Evolutionary conservation across 306 rosid species (phyloP).

Genomic region (Dryas drummondii): DNA sequence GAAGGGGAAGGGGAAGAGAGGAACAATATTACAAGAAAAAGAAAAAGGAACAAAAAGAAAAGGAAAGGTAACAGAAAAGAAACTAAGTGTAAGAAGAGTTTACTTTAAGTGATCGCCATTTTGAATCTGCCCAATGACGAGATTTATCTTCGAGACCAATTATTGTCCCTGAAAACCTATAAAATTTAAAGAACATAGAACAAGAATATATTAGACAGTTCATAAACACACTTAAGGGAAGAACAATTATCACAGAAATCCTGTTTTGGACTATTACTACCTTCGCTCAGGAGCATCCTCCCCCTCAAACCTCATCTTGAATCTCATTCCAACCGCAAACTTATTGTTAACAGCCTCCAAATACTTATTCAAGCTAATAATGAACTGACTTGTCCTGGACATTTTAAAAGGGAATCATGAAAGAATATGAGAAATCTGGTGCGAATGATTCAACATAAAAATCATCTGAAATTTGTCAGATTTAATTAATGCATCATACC

Average conservation of each 20-base stretch:
- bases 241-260: neutral
- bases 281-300: conserved; percentile 91
- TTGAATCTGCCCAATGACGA: conserved; percentile 68
- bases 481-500: conserved; percentile 44
- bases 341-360: conserved; percentile 58
- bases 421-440: conserved; percentile 11
- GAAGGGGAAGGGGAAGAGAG: neutral
- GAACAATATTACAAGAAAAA: neutral
- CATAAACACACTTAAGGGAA: neutral
- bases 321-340: conserved; percentile 70
- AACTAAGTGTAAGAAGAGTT: conserved; percentile 2
- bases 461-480: neutral
- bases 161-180: conserved; percentile 88
- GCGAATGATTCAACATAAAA: neutral
- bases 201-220: conserved; percentile 22
- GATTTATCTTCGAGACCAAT: conserved; percentile 79
- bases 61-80: no score
- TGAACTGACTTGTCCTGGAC: conserved; percentile 77
- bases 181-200: conserved; percentile 16
- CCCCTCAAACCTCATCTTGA: conserved; percentile 84
- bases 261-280: conserved; percentile 36
- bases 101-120: conserved; percentile 91
- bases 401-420: conserved; percentile 22
- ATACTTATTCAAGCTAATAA: conserved; percentile 64
- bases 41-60: neutral